Conservation (phyloP, 2,329 filamentous ascomycete species). For the Fusarium burgessii region DNA sequence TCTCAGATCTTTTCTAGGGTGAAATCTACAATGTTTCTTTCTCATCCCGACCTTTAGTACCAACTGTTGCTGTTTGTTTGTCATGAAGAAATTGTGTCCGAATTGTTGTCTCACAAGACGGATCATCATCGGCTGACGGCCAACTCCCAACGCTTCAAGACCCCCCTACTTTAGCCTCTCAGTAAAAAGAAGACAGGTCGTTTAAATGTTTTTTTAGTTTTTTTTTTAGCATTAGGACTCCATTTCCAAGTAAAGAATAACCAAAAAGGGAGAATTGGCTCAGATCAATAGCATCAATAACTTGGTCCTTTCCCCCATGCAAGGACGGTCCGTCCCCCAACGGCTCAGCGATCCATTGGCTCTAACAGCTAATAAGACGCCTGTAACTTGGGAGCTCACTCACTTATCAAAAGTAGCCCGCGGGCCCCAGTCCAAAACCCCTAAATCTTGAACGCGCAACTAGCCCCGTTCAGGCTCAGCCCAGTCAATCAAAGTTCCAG, state of each 20-base stretch:
- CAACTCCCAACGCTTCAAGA: slow-evolving; percentile 14
- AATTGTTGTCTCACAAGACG: slow-evolving; percentile 7
- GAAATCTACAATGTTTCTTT: not conserved
- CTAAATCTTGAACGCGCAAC: slow-evolving; percentile 47
- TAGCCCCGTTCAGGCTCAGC: slow-evolving; percentile 47
- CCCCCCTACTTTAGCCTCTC: slow-evolving; percentile 24
- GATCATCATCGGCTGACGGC: slow-evolving; percentile 31
- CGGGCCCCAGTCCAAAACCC: slow-evolving; percentile 41
- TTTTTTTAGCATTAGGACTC: slow-evolving; percentile 1
- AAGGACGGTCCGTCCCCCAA: slow-evolving; percentile 16
- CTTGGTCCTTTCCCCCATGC: slow-evolving; percentile 7
- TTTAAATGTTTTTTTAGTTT: too few relatives aligned
- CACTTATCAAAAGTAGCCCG: not conserved
- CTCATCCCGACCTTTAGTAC: not conserved
- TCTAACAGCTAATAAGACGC: slow-evolving; percentile 25
- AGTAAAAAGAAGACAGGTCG: slow-evolving; percentile 20
- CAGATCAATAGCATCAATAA: slow-evolving; percentile 5
- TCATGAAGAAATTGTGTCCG: not conserved
- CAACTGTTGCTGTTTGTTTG: not conserved
- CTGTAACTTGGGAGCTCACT: slow-evolving; percentile 5
- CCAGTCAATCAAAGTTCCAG: slow-evolving; percentile 41
- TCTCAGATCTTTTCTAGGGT: too few relatives aligned
- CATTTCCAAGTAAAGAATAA: not conserved
- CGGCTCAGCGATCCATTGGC: slow-evolving; percentile 24
- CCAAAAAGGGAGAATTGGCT: not conserved